These are phyloP conservation scores for Lipomyces spencermartinsiae DNA, from an alignment of 805 yeast genomes.

Conservation along the genomic window DNA sequence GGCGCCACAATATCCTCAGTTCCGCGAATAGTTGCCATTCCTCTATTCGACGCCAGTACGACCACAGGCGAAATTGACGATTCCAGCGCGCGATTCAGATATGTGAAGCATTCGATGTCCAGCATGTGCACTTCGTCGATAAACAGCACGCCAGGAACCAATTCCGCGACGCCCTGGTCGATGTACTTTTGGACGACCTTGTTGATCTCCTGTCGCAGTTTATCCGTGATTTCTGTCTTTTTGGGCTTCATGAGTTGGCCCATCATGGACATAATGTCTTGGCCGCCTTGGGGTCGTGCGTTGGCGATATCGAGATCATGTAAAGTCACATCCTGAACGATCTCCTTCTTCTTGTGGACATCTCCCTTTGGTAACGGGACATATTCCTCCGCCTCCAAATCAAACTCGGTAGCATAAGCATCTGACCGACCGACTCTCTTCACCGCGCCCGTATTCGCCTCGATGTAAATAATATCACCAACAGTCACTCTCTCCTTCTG, in stretches of 20 bases:
- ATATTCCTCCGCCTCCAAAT: constrained; percentile 97
- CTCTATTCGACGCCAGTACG: constrained; percentile 94
- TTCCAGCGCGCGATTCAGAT: constrained; percentile 91
- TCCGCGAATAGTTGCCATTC: constrained; percentile 89
- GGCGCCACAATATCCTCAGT: constrained; percentile 84
- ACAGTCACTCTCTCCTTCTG: constrained; percentile 93
- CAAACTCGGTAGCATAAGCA: constrained; percentile 97
- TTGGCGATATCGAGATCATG: constrained; percentile 97
- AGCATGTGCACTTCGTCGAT: constrained; percentile 99
- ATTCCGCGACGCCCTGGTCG: constrained; percentile 97
- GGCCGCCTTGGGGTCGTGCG: constrained; percentile 96
- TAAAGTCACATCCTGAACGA: constrained; percentile 94
- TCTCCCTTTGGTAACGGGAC: constrained; percentile 99
- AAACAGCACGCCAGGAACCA: constrained; percentile 96
- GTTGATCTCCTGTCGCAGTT: constrained; percentile 89
- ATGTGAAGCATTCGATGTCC: constrained; percentile 96
- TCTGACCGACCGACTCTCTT: constrained; percentile 98
- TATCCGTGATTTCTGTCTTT: constrained; percentile 96
- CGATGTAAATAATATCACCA: constrained; percentile 97
- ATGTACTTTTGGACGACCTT: constrained; percentile 95
- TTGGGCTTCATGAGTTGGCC: constrained; percentile 95
- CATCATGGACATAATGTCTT: constrained; percentile 94
- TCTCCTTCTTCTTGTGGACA: constrained; percentile 96
- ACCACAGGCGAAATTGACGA: constrained; percentile 92
- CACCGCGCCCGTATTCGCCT: constrained; percentile 96